These are phyloP conservation scores for Metarhizium humberi DNA, from an alignment of 2,329 filamentous ascomycete species.

Conservation along the genomic window DNA sequence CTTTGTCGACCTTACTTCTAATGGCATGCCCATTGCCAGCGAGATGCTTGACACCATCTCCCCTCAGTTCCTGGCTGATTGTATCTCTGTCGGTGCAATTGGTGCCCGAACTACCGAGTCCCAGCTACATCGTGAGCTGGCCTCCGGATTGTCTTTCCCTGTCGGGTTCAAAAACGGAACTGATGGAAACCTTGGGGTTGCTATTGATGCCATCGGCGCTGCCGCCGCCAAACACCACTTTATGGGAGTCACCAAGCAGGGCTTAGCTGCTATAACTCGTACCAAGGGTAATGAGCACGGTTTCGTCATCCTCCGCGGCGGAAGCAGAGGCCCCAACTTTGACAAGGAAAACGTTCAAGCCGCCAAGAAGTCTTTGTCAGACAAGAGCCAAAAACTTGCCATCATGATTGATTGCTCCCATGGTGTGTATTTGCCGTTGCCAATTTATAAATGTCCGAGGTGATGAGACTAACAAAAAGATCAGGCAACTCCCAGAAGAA, in stretches of 20 bases:
- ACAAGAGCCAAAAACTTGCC: conserved; percentile 77
- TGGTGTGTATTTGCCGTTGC: conserved; percentile 42
- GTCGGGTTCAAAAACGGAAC: conserved; percentile 99
- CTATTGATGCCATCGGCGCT: conserved; percentile 90
- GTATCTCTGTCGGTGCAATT: conserved; percentile 91
- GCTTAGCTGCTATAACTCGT: conserved; percentile 86
- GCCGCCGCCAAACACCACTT: conserved; percentile 87
- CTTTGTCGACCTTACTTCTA: conserved; percentile 79
- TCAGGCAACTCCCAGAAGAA: conserved; percentile 93
- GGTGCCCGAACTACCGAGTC: conserved; percentile 94
- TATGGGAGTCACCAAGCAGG: conserved; percentile 97
- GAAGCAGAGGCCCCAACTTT: conserved; percentile 87
- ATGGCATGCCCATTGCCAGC: conserved; percentile 88
- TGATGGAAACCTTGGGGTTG: conserved; percentile 81
- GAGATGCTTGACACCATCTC: conserved; percentile 99
- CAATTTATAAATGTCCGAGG: not conserved
- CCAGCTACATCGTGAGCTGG: conserved; percentile 91
- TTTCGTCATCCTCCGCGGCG: conserved; percentile 91
- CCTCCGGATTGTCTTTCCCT: conserved; percentile 90
- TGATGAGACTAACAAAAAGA: not conserved
- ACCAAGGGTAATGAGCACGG: conserved; percentile 94
- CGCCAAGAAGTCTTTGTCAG: conserved; percentile 67
- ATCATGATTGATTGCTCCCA: conserved; percentile 99
- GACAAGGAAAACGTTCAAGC: conserved; percentile 74
- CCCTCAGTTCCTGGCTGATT: conserved; percentile 92